Base-by-base conservation (phyloP, 2,329 filamentous ascomycete genomes). In the Penicillium sumatraense region DNA sequence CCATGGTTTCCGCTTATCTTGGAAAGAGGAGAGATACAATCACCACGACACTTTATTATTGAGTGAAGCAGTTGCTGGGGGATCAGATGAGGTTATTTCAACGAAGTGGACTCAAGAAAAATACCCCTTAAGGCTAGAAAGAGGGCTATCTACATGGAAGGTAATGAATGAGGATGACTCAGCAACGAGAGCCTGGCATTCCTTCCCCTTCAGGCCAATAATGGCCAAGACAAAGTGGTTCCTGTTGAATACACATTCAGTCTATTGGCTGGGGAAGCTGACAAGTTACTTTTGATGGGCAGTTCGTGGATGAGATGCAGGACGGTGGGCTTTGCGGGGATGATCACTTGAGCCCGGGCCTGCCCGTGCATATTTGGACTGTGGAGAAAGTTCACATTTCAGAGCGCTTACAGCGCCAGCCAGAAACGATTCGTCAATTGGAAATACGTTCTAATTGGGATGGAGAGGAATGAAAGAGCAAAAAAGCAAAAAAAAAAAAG, bases 401-500 rank as follows among this genome's bases (percentile, higher is more conserved):
- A 20, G n/a, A 38, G 50, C 50, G 50, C 50, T 53, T 53, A 41
- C 47, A 50, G 47, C 47, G 24, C 35, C 31, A 50, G 35, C 33
- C n/a, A 29, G 21, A 20, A 26, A 26, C 35, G 8, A 21, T 50
- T 14, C 35, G 10, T 10, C 20, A 13, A 40, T 27, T 10, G 16
- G 42, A 33, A 20, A 46, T 16, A 9, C 8, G 11, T 36, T 35
- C 16, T 14, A n/a, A n/a, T n/a, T n/a, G n/a, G n/a, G n/a, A n/a
- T n/a, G n/a, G n/a, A n/a, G n/a, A n/a, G n/a, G n/a, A n/a, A n/a
- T n/a, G 9, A 20, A 9, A 24, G 16, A 36, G 21, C 10, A 24
- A 48, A 18, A 35, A 24, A 3, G 11, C 29, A 31, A 27, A 48
- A 57, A 58, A 55, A 52, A 58, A 55, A 50, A 16, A 47, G 13